Evolutionary conservation across 148 eudicot species (phyloP).

Genomic region (Fagopyrum tataricum): DNA sequence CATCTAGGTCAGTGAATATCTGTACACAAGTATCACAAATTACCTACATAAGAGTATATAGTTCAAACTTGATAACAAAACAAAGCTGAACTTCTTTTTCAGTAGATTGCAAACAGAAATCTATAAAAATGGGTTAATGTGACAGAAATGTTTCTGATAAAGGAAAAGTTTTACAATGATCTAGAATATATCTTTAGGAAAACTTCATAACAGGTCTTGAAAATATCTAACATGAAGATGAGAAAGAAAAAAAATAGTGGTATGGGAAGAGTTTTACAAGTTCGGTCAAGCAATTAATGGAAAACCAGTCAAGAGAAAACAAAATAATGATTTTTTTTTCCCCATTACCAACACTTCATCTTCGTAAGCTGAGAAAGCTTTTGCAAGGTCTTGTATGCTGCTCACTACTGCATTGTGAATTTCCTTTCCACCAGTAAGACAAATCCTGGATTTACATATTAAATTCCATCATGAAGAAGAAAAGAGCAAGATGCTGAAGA

Average conservation of each 20-base stretch:
- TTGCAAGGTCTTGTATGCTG: slow-evolving; percentile 95
- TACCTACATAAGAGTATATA: neutral
- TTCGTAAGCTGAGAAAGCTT: slow-evolving; percentile 72
- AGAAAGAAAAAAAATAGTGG: neutral
- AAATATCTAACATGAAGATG: neutral
- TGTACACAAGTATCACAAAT: neutral
- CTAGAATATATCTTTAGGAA: neutral
- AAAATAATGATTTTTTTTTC: neutral
- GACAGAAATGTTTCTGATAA: neutral
- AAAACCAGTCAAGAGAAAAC: slow-evolving; percentile 7
- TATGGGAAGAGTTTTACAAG: neutral
- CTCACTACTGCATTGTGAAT: slow-evolving; percentile 89
- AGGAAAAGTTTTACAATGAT: neutral
- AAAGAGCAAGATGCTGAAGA: neutral
- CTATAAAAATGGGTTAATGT: neutral
- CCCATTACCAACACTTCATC: slow-evolving; percentile 91
- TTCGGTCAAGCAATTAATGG: neutral
- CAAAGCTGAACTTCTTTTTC: neutral
- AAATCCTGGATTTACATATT: slow-evolving; percentile 45
- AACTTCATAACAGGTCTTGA: no score
- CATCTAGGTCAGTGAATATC: neutral
- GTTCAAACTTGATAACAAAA: neutral
- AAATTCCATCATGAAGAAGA: neutral
- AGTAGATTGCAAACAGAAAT: neutral
- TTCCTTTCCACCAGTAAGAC: slow-evolving; percentile 95